Evolutionary conservation across 73 alveolate species (phyloP).

Genomic region (Chromera velia): DNA sequence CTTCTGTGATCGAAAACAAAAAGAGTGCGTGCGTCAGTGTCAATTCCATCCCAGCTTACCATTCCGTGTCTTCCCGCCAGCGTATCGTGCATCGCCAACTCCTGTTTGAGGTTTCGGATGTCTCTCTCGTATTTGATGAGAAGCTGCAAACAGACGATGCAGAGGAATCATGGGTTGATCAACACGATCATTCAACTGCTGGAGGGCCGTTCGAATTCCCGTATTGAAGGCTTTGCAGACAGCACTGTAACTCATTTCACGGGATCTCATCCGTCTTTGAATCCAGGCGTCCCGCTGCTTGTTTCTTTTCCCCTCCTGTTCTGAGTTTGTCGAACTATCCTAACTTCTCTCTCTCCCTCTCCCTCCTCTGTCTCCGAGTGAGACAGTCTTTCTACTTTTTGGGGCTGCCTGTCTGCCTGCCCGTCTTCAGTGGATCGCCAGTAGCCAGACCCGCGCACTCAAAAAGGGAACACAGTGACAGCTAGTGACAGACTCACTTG

Average conservation of each 20-base stretch:
- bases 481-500: conserved; percentile 61
- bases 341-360: conserved; percentile 70
- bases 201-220: too few relatives aligned
- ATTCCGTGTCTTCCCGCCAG: conserved; percentile 89
- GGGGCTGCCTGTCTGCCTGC: conserved; percentile 17
- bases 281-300: conserved; percentile 72
- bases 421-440: conserved; percentile 30
- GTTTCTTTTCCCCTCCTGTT: conserved; percentile 89
- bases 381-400: conserved; percentile 49
- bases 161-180: too few relatives aligned
- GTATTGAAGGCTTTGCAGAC: too few relatives aligned
- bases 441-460: conserved; percentile 48
- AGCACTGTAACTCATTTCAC: too few relatives aligned
- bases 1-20: too few relatives aligned
- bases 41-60: too few relatives aligned
- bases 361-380: conserved; percentile 53
- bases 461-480: conserved; percentile 44
- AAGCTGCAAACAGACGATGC: too few relatives aligned
- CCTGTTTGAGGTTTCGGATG: conserved; percentile 93
- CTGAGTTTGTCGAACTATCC: too few relatives aligned
- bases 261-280: too few relatives aligned
- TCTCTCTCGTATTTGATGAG: conserved; percentile 82
- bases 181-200: too few relatives aligned
- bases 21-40: too few relatives aligned
- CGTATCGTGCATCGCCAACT: conserved; percentile 98